phyloP scores from a whole-genome alignment of 176 grass and related monocot genomes.

The Musa itinerans region DNA sequence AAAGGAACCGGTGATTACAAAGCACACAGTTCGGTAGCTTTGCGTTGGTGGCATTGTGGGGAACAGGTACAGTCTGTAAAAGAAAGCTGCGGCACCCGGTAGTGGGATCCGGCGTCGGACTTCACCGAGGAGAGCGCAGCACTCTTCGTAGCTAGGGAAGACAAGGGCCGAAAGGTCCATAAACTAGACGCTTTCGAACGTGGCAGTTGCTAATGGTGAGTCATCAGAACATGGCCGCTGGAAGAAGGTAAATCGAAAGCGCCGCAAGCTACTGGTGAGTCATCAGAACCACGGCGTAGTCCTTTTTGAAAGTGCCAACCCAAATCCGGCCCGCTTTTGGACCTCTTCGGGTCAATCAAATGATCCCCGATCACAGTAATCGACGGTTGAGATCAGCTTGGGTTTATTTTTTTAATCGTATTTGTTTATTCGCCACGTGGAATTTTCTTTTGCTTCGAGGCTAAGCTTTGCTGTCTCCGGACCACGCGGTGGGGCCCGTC shows the following conservation, averaged over 20 bases:
- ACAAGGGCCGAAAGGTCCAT: background rate
- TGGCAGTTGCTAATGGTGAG: background rate
- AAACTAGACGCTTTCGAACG: background rate
- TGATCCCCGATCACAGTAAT: too few relatives aligned
- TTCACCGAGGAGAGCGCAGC: background rate
- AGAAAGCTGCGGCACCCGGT: background rate
- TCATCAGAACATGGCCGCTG: background rate
- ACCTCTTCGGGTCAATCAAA: too few relatives aligned
- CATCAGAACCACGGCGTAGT: too few relatives aligned
- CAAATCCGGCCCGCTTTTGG: background rate
- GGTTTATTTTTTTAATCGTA: too few relatives aligned
- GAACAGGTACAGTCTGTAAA: background rate
- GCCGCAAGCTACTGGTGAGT: too few relatives aligned
- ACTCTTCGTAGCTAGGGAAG: background rate
- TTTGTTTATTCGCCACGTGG: too few relatives aligned
- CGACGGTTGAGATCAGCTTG: too few relatives aligned
- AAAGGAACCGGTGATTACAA: too few relatives aligned
- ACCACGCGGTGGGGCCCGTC: background rate
- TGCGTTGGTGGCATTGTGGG: background rate
- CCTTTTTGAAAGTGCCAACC: background rate
- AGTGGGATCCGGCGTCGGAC: background rate
- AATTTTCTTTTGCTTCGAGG: background rate
- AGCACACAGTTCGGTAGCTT: background rate
- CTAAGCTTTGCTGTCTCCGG: background rate
- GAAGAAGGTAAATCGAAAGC: background rate